Conservation (phyloP, 2,329 filamentous ascomycete genomes). For the Apiospora pterosperma region DNA sequence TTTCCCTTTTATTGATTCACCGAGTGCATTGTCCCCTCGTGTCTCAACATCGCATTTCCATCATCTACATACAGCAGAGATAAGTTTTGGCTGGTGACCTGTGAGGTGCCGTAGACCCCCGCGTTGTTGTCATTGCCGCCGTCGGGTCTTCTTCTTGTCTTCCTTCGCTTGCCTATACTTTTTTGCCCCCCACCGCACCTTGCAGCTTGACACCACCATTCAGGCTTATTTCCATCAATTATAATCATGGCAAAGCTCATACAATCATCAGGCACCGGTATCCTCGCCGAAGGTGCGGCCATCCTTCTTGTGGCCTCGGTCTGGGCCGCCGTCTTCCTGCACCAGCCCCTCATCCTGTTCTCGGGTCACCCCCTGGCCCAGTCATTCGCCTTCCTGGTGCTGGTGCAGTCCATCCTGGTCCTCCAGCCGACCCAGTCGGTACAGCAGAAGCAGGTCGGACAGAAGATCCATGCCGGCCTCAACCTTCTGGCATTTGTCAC, state of each 20-base stretch:
- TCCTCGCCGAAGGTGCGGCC: constrained; percentile 75
- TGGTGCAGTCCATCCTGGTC: constrained; percentile 77
- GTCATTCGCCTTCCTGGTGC: constrained; percentile 65
- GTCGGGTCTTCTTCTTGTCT: background rate
- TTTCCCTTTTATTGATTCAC: constrained; percentile 1
- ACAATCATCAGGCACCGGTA: constrained; percentile 65
- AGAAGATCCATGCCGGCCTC: constrained; percentile 64
- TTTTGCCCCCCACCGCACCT: constrained; percentile 5
- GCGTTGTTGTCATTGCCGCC: background rate
- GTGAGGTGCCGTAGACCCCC: background rate
- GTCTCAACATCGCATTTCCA: background rate
- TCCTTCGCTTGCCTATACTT: constrained; percentile 12
- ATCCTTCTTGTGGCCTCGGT: constrained; percentile 72
- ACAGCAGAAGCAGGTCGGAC: constrained; percentile 64
- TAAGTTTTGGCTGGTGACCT: background rate
- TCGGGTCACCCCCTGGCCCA: constrained; percentile 78
- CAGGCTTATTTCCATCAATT: background rate
- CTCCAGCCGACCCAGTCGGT: constrained; percentile 83
- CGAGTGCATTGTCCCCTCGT: background rate
- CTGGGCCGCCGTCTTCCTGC: constrained; percentile 73
- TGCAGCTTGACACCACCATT: background rate
- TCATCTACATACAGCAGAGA: background rate
- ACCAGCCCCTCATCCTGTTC: constrained; percentile 69
- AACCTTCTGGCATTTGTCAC: constrained; percentile 62
- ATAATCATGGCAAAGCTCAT: constrained; percentile 27